Evolutionary conservation across 176 grass and related monocot species (phyloP).

Genomic region (Microstegium vimineum): DNA sequence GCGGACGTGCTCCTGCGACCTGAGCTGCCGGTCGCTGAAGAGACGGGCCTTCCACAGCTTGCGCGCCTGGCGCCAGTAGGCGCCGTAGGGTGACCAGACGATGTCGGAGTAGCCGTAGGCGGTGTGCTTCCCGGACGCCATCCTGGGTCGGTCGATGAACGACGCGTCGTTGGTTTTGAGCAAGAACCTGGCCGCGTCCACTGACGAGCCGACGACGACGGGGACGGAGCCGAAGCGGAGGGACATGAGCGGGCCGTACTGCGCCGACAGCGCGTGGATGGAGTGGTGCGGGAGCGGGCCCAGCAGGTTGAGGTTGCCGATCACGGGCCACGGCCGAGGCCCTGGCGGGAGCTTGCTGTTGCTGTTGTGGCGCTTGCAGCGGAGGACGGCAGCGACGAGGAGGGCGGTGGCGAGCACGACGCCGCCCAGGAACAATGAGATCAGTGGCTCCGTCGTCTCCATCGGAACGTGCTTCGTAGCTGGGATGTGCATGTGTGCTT

Average conservation of each 20-base stretch:
- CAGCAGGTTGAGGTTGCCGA: slow-evolving; percentile 51
- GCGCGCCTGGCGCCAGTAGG: slow-evolving; percentile 42
- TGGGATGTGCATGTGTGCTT: neutral
- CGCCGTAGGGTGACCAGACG: slow-evolving; percentile 38
- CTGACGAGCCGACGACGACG: neutral
- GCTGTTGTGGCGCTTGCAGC: neutral
- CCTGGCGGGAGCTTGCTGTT: slow-evolving; percentile 35
- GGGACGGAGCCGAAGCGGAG: slow-evolving; percentile 27
- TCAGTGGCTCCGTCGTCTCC: slow-evolving; percentile 6
- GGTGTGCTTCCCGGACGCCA: slow-evolving; percentile 27
- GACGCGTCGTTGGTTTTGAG: slow-evolving; percentile 5
- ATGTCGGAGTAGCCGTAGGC: slow-evolving; percentile 51
- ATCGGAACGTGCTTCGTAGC: neutral
- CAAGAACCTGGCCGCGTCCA: neutral
- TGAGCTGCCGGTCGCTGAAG: slow-evolving; percentile 34
- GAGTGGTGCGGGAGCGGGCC: slow-evolving; percentile 35
- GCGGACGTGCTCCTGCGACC: slow-evolving; percentile 38
- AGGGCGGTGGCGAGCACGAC: slow-evolving; percentile 5
- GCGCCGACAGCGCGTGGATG: slow-evolving; percentile 37
- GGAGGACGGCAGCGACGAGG: neutral
- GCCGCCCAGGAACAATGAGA: slow-evolving; percentile 6
- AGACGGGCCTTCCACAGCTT: slow-evolving; percentile 44
- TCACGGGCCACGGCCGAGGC: slow-evolving; percentile 38
- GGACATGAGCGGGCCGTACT: slow-evolving; percentile 36
- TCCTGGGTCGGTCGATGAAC: slow-evolving; percentile 42